Conservation (phyloP, 805 yeast genomes). For the Starmerella khaoyaiensis region DNA sequence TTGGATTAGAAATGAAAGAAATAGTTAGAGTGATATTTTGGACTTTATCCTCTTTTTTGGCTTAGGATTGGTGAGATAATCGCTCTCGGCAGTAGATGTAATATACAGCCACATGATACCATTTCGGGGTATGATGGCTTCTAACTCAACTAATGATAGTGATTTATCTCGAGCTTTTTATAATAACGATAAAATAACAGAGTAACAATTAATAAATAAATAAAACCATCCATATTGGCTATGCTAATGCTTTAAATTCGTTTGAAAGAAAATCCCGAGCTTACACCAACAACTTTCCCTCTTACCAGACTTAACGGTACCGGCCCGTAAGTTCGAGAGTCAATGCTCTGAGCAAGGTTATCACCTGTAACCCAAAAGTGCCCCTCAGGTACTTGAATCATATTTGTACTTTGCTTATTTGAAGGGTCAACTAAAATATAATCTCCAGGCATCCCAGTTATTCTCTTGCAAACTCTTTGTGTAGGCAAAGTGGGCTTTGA, state of each 20-base stretch:
- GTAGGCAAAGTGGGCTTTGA: constrained; percentile 79
- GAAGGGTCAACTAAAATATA: constrained; percentile 63
- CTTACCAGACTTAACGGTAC: constrained; percentile 77
- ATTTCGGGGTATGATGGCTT: too few relatives aligned
- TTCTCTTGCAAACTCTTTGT: constrained; percentile 79
- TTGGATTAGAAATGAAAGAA: too few relatives aligned
- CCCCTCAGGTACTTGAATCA: constrained; percentile 74
- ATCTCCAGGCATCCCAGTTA: constrained; percentile 96
- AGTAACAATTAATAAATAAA: too few relatives aligned
- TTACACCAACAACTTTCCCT: constrained; percentile 48
- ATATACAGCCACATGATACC: too few relatives aligned
- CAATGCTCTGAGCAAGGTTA: constrained; percentile 72
- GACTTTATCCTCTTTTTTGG: too few relatives aligned
- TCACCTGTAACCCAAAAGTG: constrained; percentile 98
- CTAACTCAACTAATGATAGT: too few relatives aligned
- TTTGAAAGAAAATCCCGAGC: constrained; percentile 3
- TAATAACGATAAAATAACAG: too few relatives aligned
- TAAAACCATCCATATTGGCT: background rate
- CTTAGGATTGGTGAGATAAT: too few relatives aligned
- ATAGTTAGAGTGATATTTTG: too few relatives aligned
- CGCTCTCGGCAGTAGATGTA: too few relatives aligned
- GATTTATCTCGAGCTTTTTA: too few relatives aligned
- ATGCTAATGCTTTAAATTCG: background rate
- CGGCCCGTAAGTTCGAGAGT: constrained; percentile 80
- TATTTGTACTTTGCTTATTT: constrained; percentile 32